A percentile compares a stretch with the other conserved stretches of the same genome.
Evolutionary conservation across 352 stramenopile genomes (phyloP).

Genomic region (Halophytophthora batemanensis): DNA sequence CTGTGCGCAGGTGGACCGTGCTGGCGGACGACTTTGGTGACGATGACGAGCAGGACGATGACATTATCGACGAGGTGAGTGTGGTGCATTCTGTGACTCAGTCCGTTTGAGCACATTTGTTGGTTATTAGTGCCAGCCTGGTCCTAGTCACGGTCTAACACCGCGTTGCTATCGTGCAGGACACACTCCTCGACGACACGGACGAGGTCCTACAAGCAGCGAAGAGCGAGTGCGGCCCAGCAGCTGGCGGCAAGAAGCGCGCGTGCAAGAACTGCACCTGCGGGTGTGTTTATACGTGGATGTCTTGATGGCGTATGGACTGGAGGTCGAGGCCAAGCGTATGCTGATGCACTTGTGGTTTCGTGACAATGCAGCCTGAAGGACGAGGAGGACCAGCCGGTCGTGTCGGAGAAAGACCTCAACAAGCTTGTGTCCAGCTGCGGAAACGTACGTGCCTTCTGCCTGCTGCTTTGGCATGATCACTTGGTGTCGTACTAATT

Average conservation of each 20-base stretch:
- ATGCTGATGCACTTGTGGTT: background rate
- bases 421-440: conserved; percentile 79
- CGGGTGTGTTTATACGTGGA: conserved; percentile 51
- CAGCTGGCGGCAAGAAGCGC: conserved; percentile 87
- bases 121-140: background rate
- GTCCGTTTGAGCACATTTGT: background rate
- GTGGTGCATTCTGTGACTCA: background rate
- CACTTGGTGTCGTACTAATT: background rate
- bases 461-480: background rate
- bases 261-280: conserved; percentile 98
- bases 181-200: conserved; percentile 79
- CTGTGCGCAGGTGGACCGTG: conserved; percentile 48
- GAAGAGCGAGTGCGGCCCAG: conserved; percentile 68
- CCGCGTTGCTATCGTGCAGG: conserved; percentile 11
- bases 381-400: conserved; percentile 66
- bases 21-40: conserved; percentile 61
- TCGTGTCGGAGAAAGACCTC: conserved; percentile 72
- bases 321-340: conserved; percentile 1
- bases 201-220: conserved; percentile 77
- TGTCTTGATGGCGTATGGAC: background rate
- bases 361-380: conserved; percentile 38
- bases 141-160: background rate
- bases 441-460: conserved; percentile 69
- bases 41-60: conserved; percentile 54
- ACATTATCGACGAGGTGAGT: conserved; percentile 75